phyloP scores from a whole-genome alignment of 352 stramenopile genomes.

The Phytophthora capsici region DNA sequence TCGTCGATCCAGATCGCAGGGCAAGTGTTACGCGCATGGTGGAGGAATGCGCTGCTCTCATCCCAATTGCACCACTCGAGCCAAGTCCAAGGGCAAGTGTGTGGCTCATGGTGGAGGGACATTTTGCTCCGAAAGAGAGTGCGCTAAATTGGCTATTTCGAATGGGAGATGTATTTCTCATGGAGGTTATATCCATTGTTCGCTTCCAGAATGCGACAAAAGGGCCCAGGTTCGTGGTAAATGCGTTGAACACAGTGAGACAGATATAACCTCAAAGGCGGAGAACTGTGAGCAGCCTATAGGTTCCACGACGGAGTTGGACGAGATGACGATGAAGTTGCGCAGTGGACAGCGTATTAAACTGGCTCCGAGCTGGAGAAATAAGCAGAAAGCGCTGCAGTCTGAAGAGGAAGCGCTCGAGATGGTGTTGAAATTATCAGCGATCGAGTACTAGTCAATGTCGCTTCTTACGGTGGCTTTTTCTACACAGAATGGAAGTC shows the following conservation, averaged over 20 bases:
- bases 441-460: constrained; percentile 31
- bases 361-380: background rate
- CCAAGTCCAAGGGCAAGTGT: constrained; percentile 15
- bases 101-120: constrained; percentile 22
- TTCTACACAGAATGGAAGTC: no score
- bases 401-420: constrained; percentile 34
- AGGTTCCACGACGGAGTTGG: background rate
- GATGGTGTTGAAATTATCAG: constrained; percentile 34
- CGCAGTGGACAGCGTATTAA: constrained; percentile 14
- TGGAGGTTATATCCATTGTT: constrained; percentile 12
- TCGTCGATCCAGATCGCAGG: constrained; percentile 4
- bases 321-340: constrained; percentile 5
- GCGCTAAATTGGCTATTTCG: constrained; percentile 13
- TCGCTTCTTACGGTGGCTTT: no score
- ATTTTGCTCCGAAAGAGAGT: constrained; percentile 1
- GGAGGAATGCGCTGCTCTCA: constrained; percentile 6
- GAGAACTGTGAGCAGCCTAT: background rate
- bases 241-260: constrained; percentile 6
- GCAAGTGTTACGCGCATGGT: constrained; percentile 19
- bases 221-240: constrained; percentile 3
- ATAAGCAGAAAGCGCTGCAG: background rate
- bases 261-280: background rate
- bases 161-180: constrained; percentile 16
- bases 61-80: constrained; percentile 11
- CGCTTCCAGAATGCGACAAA: constrained; percentile 13